Conservation (phyloP, 139 green algal species). For the Chlorella sp. region DNA sequence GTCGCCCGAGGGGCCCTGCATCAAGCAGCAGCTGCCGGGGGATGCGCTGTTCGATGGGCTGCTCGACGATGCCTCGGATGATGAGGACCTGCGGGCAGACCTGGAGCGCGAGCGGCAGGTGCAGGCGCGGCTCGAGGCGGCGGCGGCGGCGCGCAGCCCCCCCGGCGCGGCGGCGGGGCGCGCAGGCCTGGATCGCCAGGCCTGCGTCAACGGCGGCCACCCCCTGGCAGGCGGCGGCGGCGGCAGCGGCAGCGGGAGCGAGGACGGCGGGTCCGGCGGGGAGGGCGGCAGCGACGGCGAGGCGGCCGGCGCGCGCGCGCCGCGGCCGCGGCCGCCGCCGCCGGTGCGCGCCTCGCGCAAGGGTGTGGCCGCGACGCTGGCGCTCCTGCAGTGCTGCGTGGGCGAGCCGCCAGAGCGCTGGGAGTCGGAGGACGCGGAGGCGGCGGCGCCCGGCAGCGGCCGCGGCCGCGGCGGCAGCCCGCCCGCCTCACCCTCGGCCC, state of each 20-base stretch:
- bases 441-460: neutral
- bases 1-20: neutral
- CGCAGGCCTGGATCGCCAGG: too few species aligned
- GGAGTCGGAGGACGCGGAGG: neutral
- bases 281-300: neutral
- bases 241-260: neutral
- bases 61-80: conserved; percentile 22
- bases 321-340: neutral
- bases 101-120: conserved; percentile 21
- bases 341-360: conserved; percentile 21
- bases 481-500: too few species aligned
- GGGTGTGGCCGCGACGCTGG: conserved; percentile 43
- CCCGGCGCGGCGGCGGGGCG: neutral
- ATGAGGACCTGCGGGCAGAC: conserved; percentile 20
- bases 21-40: neutral
- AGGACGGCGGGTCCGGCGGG: neutral
- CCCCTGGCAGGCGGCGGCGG: neutral
- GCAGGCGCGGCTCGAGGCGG: conserved; percentile 11
- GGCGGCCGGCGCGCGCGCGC: neutral
- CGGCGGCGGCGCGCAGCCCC: neutral
- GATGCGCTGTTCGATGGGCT: conserved; percentile 37
- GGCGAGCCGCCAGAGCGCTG: conserved; percentile 2
- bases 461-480: too few species aligned
- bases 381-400: conserved; percentile 53
- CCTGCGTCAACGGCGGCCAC: neutral